These are phyloP conservation scores for Sporobolomyces roseus DNA, from an alignment of 768 basidiomycete species.

Conservation along the genomic window DNA sequence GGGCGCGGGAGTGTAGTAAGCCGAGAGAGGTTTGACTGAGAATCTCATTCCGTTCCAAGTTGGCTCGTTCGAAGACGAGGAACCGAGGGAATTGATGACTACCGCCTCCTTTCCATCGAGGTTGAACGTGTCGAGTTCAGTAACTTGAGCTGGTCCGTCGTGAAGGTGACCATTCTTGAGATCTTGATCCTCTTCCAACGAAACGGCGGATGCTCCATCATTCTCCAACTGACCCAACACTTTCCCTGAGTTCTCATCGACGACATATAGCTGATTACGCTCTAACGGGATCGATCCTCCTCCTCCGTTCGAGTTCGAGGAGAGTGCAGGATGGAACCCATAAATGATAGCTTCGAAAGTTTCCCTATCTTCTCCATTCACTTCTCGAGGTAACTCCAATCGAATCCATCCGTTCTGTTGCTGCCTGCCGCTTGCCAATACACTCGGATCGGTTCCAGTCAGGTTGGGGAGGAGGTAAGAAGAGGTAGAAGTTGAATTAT, in stretches of 20 bases:
- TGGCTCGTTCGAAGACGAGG: background rate
- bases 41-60: background rate
- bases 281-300: background rate
- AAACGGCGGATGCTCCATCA: background rate
- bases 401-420: slow-evolving; percentile 9
- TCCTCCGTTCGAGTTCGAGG: background rate
- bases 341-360: slow-evolving; percentile 17
- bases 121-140: background rate
- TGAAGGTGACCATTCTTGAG: no score
- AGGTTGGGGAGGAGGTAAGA: slow-evolving; percentile 23
- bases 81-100: slow-evolving; percentile 24
- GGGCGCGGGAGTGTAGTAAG: slow-evolving; percentile 17
- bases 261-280: slow-evolving; percentile 30
- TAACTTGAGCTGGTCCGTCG: no score
- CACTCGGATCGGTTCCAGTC: background rate
- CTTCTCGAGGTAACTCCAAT: background rate
- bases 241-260: slow-evolving; percentile 18
- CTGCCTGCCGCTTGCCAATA: background rate
- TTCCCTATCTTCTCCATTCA: slow-evolving; percentile 9
- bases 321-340: background rate
- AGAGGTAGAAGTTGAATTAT: background rate
- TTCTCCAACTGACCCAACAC: slow-evolving; percentile 25
- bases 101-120: slow-evolving; percentile 33
- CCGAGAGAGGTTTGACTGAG: slow-evolving; percentile 20
- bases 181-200: slow-evolving; percentile 18